Evolutionary conservation across 805 yeast species (phyloP).

Genomic region (Saccharomycopsis javanensis): DNA sequence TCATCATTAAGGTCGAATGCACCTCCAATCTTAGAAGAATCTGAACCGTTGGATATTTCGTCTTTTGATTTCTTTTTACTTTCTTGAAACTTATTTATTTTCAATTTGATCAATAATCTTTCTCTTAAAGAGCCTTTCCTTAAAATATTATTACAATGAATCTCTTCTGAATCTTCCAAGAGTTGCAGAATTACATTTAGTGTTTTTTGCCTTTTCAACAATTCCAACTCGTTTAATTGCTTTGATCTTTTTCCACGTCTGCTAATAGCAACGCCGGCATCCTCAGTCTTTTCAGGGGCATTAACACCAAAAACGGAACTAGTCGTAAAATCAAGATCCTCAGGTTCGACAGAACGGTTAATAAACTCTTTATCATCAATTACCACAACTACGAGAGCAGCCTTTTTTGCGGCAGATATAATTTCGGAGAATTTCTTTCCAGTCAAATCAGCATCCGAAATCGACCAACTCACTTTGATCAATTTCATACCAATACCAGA

Average conservation of each 20-base stretch:
- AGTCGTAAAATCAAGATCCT: not conserved
- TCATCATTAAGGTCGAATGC: slow-evolving; percentile 2
- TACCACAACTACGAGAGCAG: slow-evolving; percentile 1
- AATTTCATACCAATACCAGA: slow-evolving; percentile 1
- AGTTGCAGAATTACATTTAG: slow-evolving; percentile 3
- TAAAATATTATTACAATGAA: not conserved
- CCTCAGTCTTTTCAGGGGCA: not conserved
- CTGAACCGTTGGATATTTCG: not conserved
- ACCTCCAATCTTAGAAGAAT: not conserved
- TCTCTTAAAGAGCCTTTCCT: not conserved
- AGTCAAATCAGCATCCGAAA: slow-evolving; percentile 13
- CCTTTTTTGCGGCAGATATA: slow-evolving; percentile 3
- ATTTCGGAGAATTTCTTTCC: slow-evolving; percentile 9
- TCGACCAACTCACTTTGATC: slow-evolving; percentile 15
- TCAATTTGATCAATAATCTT: not conserved
- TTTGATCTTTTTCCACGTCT: not conserved
- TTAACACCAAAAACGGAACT: not conserved
- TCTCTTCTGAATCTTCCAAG: not conserved
- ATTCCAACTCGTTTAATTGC: slow-evolving; percentile 11
- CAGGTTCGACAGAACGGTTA: not conserved
- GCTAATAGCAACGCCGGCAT: no score
- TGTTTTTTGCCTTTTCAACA: slow-evolving; percentile 14
- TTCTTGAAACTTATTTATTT: not conserved
- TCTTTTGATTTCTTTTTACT: not conserved
- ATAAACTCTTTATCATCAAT: slow-evolving; percentile 11